These are phyloP conservation scores for Penicillium cataractarum DNA, from an alignment of 495 filamentous ascomycete genomes.

Conservation along the genomic window DNA sequence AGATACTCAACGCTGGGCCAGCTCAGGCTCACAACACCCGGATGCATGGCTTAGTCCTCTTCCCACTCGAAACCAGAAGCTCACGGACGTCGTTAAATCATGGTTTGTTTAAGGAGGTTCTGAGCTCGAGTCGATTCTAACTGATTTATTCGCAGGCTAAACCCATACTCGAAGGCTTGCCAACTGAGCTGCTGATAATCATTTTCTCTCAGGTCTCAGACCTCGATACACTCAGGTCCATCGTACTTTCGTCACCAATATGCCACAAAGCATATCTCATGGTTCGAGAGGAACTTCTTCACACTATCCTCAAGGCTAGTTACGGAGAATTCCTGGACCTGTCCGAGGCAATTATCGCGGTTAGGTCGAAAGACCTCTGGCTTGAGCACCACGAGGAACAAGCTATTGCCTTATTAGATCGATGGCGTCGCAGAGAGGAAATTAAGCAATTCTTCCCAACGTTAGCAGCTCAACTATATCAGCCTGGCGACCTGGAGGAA, in stretches of 20 bases:
- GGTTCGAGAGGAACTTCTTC: conserved; percentile 19
- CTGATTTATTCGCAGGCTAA: conserved; percentile 13
- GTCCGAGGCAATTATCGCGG: conserved; percentile 23
- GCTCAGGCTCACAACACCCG: not conserved
- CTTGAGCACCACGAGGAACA: conserved; percentile 7
- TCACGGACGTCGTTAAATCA: not conserved
- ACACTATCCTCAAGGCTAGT: conserved; percentile 11
- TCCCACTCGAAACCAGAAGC: not conserved
- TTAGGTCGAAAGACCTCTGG: conserved; percentile 18
- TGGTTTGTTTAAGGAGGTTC: not conserved
- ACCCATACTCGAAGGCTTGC: conserved; percentile 28
- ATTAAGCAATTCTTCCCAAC: not conserved
- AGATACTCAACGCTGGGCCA: not conserved
- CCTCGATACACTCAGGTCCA: conserved; percentile 18
- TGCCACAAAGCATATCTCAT: conserved; percentile 27
- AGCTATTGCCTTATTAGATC: conserved; percentile 24
- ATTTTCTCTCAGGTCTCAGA: conserved; percentile 22
- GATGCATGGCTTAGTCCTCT: too few relatives aligned
- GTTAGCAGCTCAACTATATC: not conserved
- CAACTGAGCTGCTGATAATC: conserved; percentile 25
- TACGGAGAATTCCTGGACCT: conserved; percentile 17
- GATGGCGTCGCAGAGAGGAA: conserved; percentile 25
- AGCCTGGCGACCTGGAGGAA: conserved; percentile 11
- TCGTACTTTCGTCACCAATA: conserved; percentile 25
- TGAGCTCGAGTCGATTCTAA: not conserved